Base-by-base conservation (phyloP, 2,329 filamentous ascomycete species). In the Canariomyces notabilis region DNA sequence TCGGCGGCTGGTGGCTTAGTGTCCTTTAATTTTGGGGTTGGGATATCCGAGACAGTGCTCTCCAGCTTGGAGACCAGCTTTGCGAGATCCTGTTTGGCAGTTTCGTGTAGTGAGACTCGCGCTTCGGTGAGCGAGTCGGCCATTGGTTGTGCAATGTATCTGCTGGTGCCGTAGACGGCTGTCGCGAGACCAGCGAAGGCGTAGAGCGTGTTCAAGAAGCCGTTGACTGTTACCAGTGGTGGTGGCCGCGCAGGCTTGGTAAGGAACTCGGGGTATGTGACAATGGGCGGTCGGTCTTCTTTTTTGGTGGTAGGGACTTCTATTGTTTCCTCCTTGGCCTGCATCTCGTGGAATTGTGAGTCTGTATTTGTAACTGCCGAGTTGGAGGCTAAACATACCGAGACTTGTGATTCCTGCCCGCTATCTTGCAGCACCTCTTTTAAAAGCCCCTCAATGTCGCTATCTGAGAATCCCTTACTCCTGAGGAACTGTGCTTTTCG, bases 401-500 rank as follows among this genome's bases (percentile, higher is more conserved):
- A 48, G 31, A 20, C 12, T 21, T 41, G 48, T 29, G 47, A 22
- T 19, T 44, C 48, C n/a, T 15, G 34, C 42, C 42, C 37, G 22
- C 35, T 46, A 43, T 46, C 52, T 8, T 49, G 37, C 12, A 39
- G 35, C 14, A 52, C 53, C 29, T 61, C 59, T 20, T 65, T 59
- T 3, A 95, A 67, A 6, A 95, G 70, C 40, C 71, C 69, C 55
- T 87, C 71, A 50, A 95, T 87, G 51, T 91, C 81, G 23, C 75
- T 72, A 4, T 76, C 69, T 3, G 68, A 69, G 6, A 95, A 69
- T 3, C 87, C 87, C 64, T 96, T 96, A 41, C 79, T 79, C 59
- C 82, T 76, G 1, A 96, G 69, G 57, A 95, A 95, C 6, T 78
- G 76, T 16, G 77, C 71, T 69, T 95, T 95, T 65, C 81, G 83